phyloP scores from a whole-genome alignment of 345 rosid species.

The Moringa oleifera region DNA sequence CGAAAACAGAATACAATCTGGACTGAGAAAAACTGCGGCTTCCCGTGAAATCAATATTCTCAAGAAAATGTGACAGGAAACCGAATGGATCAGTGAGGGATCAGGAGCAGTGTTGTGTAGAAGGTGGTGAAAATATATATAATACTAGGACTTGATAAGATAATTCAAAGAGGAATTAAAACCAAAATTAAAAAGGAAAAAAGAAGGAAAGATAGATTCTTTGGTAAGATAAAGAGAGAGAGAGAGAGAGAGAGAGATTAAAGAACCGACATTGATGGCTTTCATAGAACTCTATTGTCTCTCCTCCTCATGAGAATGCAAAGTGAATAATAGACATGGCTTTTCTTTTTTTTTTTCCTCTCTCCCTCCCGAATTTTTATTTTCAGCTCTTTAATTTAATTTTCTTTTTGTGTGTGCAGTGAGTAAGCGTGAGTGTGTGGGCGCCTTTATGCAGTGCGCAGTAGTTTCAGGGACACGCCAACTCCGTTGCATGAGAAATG shows the following conservation, averaged over 20 bases:
- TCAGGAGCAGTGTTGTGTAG: conserved; percentile 3
- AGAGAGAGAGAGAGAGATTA: conserved; percentile 1
- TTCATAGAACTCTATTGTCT: conserved; percentile 7
- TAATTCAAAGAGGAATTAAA: background rate
- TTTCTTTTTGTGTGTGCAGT: too few relatives aligned
- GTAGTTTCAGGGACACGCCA: conserved; percentile 41
- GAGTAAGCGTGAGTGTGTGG: background rate
- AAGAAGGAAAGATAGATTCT: conserved; percentile 13
- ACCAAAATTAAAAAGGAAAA: background rate
- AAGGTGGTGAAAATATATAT: background rate
- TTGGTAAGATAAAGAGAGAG: conserved; percentile 4
- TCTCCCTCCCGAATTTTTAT: too few relatives aligned
- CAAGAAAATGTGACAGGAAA: conserved; percentile 12
- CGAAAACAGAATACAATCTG: background rate
- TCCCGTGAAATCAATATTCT: background rate
- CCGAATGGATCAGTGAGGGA: conserved; percentile 7
- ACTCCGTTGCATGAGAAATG: conserved; percentile 26
- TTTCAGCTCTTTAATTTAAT: too few relatives aligned
- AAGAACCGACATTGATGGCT: conserved; percentile 34
- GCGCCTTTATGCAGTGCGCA: conserved; percentile 32
- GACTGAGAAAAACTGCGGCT: conserved; percentile 8
- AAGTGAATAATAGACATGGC: background rate
- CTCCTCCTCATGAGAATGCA: background rate
- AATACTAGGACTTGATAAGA: too few relatives aligned
- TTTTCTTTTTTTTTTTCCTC: background rate